A percentile compares a stretch with the other conserved stretches of the same genome.
Evolutionary conservation across 116 monocot genomes (phyloP).

Genomic region (Papilionanthe hybrid): DNA sequence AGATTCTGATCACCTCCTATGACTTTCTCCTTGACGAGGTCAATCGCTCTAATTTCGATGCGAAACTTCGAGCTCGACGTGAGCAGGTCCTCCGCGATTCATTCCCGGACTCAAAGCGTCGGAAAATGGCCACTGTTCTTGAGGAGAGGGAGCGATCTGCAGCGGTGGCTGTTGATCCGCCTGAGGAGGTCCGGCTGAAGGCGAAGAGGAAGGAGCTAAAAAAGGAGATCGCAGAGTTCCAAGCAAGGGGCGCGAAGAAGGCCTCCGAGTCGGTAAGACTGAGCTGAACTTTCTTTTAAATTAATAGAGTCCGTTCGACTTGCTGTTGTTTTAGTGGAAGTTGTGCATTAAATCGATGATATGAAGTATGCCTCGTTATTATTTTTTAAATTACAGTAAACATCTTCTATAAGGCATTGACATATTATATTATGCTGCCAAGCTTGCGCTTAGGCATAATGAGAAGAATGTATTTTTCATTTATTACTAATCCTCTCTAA

Average conservation of each 20-base stretch:
- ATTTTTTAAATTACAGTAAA: background rate
- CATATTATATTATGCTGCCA: background rate
- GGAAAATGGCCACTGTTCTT: slow-evolving; percentile 51
- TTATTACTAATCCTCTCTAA: background rate
- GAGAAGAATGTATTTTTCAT: background rate
- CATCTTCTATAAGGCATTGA: too few relatives aligned
- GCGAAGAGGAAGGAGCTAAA: slow-evolving; percentile 52
- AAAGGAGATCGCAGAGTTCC: slow-evolving; percentile 47
- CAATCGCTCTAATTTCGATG: slow-evolving; percentile 51
- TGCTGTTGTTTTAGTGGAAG: background rate
- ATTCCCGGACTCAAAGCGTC: slow-evolving; percentile 41
- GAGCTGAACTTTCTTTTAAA: background rate
- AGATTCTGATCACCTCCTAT: slow-evolving; percentile 58
- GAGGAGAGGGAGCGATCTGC: slow-evolving; percentile 68
- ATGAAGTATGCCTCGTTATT: background rate
- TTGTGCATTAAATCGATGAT: background rate
- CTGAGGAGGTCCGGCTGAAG: slow-evolving; percentile 14
- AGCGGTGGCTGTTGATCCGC: slow-evolving; percentile 14
- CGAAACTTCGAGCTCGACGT: slow-evolving; percentile 46
- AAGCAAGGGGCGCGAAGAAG: slow-evolving; percentile 29
- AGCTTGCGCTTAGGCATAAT: background rate
- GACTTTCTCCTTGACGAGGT: slow-evolving; percentile 56
- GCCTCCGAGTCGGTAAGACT: slow-evolving; percentile 17
- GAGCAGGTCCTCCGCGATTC: slow-evolving; percentile 39
- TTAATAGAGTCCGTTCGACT: background rate